phyloP scores from a whole-genome alignment of 75 land plant species.

The Cupressus sempervirens region DNA sequence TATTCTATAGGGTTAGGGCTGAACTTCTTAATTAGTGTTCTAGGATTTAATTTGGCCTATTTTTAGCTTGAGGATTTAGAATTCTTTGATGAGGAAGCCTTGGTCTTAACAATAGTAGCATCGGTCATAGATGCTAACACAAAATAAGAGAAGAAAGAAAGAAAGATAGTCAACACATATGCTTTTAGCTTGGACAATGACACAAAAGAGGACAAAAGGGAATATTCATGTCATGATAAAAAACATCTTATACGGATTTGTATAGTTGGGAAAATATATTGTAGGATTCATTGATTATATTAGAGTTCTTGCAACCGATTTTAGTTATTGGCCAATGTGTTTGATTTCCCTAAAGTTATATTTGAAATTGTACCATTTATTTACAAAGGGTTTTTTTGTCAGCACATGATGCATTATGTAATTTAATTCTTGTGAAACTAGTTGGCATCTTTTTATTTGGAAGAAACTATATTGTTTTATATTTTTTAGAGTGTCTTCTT shows the following conservation, averaged over 20 bases:
- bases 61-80: too few species aligned
- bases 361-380: conserved; percentile 4
- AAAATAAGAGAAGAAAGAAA: conserved; percentile 16
- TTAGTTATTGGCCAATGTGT: neutral
- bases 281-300: conserved; percentile 7
- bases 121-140: neutral
- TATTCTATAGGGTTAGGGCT: too few species aligned
- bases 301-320: neutral
- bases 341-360: neutral
- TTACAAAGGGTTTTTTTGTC: neutral
- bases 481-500: neutral
- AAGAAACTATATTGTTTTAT: neutral
- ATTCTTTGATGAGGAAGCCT: conserved; percentile 35
- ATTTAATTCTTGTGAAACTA: conserved; percentile 2
- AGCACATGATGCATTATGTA: neutral
- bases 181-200: conserved; percentile 19
- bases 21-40: too few species aligned
- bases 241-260: too few species aligned
- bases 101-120: conserved; percentile 20
- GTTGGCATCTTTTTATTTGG: neutral
- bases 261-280: neutral
- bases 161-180: conserved; percentile 10
- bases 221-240: conserved; percentile 12
- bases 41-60: too few species aligned
- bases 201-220: conserved; percentile 64